These are phyloP conservation scores for Fusarium pseudograminearum DNA, from an alignment of 2,329 filamentous ascomycete genomes.

Conservation along the genomic window DNA sequence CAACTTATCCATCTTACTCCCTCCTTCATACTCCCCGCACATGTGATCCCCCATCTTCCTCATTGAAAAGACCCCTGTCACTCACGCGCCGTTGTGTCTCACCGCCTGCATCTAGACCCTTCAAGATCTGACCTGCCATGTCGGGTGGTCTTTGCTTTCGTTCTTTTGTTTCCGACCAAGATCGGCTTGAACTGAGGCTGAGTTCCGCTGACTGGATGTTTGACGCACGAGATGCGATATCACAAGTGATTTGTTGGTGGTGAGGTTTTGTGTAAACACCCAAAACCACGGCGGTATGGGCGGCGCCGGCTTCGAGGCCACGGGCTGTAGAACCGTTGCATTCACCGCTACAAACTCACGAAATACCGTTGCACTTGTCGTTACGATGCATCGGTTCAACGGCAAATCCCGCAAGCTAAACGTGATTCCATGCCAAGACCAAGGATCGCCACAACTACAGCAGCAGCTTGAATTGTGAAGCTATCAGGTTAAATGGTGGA, in stretches of 20 bases:
- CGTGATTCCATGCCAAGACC: background rate
- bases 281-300: background rate
- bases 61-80: conserved; percentile 2
- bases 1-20: background rate
- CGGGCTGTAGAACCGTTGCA: background rate
- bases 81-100: conserved; percentile 39
- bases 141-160: background rate
- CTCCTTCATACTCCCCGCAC: background rate
- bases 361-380: background rate
- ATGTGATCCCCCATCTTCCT: conserved; percentile 1
- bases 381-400: background rate
- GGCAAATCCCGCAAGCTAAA: background rate
- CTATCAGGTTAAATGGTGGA: background rate
- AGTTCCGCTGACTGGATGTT: conserved; percentile 2
- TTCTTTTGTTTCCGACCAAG: conserved; percentile 8
- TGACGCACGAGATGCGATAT: conserved; percentile 13
- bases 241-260: background rate
- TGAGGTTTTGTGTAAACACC: background rate
- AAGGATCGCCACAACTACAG: background rate
- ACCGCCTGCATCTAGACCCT: conserved; percentile 25
- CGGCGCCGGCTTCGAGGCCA: background rate
- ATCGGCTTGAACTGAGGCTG: conserved; percentile 17
- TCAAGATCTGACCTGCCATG: background rate
- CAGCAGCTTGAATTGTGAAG: background rate
- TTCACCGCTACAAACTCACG: background rate